phyloP scores from a whole-genome alignment of 257 asterid genomes.

The Verbascum thapsus region DNA sequence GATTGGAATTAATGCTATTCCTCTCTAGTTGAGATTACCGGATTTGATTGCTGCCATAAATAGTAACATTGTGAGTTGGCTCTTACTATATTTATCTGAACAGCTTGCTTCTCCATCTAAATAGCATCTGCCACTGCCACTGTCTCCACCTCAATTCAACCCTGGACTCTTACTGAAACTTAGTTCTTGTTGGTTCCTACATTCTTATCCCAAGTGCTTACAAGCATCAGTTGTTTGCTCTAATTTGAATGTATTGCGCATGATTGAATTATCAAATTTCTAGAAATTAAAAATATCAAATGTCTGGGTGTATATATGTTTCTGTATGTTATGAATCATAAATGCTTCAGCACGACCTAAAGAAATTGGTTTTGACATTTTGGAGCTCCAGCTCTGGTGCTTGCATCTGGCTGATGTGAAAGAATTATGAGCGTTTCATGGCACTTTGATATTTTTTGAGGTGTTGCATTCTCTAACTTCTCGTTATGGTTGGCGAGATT shows the following conservation, averaged over 20 bases:
- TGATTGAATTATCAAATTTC: constrained; percentile 1
- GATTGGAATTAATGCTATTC: constrained; percentile 3
- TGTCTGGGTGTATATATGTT: neutral
- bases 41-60: neutral
- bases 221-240: constrained; percentile 7
- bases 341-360: neutral
- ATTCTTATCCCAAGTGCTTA: neutral
- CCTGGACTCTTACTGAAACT: neutral
- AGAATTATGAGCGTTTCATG: constrained; percentile 3
- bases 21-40: neutral
- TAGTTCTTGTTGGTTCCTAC: neutral
- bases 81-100: neutral
- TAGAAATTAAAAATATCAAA: neutral
- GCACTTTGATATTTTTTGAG: neutral
- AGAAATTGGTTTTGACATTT: neutral
- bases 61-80: neutral
- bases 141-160: neutral
- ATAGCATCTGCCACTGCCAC: neutral
- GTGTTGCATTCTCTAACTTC: constrained; percentile 2
- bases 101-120: constrained; percentile 5
- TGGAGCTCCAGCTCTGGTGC: constrained; percentile 10
- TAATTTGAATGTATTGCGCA: neutral
- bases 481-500: constrained; percentile 19
- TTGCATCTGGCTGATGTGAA: neutral
- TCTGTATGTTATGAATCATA: neutral